Evolutionary conservation across 1,284 basidiomycete species (phyloP), one percentile per base, ranked within the genome.

Genomic region (Moesziomyces parantarcticus): DNA sequence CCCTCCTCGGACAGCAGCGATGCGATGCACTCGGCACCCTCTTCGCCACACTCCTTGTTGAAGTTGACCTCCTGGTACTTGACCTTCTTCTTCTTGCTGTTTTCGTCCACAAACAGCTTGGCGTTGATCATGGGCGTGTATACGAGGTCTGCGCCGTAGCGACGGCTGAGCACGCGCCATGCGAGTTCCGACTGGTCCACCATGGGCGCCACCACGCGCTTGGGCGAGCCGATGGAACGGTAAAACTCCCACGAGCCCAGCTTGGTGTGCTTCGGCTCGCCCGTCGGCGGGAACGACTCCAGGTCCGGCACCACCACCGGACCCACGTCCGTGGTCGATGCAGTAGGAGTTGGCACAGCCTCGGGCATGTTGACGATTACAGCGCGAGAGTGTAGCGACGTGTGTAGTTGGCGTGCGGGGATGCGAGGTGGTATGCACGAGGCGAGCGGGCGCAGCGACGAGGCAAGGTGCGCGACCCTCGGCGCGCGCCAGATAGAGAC

Each of bases 81-180:
- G 48, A 51, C 54, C 50, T 69, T 75, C 36, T 52, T 74, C 64
- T 71, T 78, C 40, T 59, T 75, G 61, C 34, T 54, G 36, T 23
- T 42, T 43, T 63, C 70, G 54, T 65, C 71, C 48, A 87, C 86
- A 75, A 92, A 97, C 83, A 93, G 89, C 87, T 92, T 93, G 52
- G 94, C 92, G 77, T 97, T 94, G 81, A 99, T 97, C 96, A 99
- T 99, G 6, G 96, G 96, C 1, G 94, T 94, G 83, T 97, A 99
- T 11, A 90, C 88, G 7, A 98, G 87, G 87, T 95, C 85, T 0
- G 86, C 85, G 29, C 94, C 92, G 78, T 97, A 94, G 62, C 91
- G 86, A 54, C 95, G 88, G 10, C 92, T 92, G n/a, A 98, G 86
- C 60, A 90, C 89, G 65, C 96, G 88, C 93, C 94, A 99, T 0